A percentile compares a stretch with the other conserved stretches of the same genome.
These are phyloP conservation scores for Tetrastigma voinierianum DNA, from an alignment of 164 flowering plant genomes.

Conservation along the genomic window DNA sequence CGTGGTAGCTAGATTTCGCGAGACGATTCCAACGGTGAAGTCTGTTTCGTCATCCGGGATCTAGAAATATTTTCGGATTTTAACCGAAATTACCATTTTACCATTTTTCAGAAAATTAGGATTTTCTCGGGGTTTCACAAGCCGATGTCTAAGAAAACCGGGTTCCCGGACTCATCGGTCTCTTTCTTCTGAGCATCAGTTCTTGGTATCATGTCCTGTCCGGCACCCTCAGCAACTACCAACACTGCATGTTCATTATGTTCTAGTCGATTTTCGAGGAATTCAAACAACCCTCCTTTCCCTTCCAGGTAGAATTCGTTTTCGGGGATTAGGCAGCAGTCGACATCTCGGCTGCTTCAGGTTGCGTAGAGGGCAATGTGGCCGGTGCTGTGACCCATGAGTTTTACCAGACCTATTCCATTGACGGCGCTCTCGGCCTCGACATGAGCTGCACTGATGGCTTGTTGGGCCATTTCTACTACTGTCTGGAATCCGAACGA, in stretches of 20 bases:
- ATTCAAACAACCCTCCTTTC: slow-evolving; percentile 68
- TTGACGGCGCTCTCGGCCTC: slow-evolving; percentile 87
- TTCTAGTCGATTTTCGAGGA: slow-evolving; percentile 45
- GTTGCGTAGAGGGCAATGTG: slow-evolving; percentile 82
- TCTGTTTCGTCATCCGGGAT: no score
- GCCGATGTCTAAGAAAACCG: slow-evolving; percentile 78
- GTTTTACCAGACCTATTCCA: slow-evolving; percentile 83
- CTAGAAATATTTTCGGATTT: no score
- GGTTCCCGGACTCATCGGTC: slow-evolving; percentile 80
- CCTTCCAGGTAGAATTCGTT: slow-evolving; percentile 68
- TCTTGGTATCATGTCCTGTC: slow-evolving; percentile 73
- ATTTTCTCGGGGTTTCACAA: no score
- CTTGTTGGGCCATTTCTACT: slow-evolving; percentile 79
- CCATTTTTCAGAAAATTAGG: no score
- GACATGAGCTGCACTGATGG: slow-evolving; percentile 76
- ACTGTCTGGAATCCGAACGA: slow-evolving; percentile 92
- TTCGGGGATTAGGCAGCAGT: slow-evolving; percentile 85
- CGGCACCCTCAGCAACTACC: slow-evolving; percentile 88
- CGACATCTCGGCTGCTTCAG: slow-evolving; percentile 82
- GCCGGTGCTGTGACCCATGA: slow-evolving; percentile 91
- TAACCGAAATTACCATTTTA: no score
- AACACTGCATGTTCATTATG: slow-evolving; percentile 73
- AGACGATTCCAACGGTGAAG: no score
- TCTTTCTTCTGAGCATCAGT: slow-evolving; percentile 49
- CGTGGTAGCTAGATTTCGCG: no score